A percentile compares a stretch with the other conserved stretches of the same genome.
Conservation (phyloP, 2,329 filamentous ascomycete genomes). For the Neofusicoccum kwambonambiense region DNA sequence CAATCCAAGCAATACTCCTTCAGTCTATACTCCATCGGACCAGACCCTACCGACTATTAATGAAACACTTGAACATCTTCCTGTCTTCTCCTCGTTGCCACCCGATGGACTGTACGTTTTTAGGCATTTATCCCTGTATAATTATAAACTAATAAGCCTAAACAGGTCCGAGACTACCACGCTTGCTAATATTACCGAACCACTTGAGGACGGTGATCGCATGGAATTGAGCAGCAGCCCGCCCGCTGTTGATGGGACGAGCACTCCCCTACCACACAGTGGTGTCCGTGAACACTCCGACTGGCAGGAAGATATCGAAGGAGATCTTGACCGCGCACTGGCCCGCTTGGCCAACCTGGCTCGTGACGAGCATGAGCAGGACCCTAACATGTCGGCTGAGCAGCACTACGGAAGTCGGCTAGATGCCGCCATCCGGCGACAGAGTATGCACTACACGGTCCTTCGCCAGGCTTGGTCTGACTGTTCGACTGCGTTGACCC, state of each 20-base stretch:
- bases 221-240: not conserved
- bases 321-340: conserved; percentile 27
- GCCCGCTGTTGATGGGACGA: not conserved
- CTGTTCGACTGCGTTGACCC: not conserved
- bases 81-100: not conserved
- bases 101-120: not conserved
- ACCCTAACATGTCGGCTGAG: conserved; percentile 26
- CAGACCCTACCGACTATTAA: not conserved
- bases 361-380: conserved; percentile 28
- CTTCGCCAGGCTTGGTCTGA: not conserved
- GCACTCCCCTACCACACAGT: not conserved
- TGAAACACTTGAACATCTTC: not conserved
- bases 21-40: not conserved
- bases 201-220: not conserved
- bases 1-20: not conserved
- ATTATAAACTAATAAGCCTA: not conserved
- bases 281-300: conserved; percentile 27
- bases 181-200: not conserved
- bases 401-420: conserved; percentile 31
- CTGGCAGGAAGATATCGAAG: conserved; percentile 32
- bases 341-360: conserved; percentile 33
- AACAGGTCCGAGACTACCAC: not conserved
- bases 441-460: not conserved
- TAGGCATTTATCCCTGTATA: not conserved
- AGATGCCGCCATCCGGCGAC: not conserved